Percentiles rank a stretch among this genome's conserved stretches.
phyloP scores from a whole-genome alignment of 2,329 filamentous ascomycete species.

The Venturia aucupariae region DNA sequence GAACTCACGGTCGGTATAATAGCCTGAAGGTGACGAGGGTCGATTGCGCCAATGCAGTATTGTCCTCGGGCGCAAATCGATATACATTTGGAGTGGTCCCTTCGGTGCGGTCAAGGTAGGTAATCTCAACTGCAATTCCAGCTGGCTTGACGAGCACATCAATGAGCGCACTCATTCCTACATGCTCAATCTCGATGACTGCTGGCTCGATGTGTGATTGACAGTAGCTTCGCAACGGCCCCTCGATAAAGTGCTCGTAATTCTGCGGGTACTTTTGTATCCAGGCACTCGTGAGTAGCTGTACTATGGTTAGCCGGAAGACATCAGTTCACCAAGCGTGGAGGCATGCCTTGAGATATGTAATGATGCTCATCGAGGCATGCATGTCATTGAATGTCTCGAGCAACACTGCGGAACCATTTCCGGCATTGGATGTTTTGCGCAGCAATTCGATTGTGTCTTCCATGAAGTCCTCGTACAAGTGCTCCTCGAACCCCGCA shows the following conservation, averaged over 20 bases:
- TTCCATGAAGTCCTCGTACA: slow-evolving; percentile 78
- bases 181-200: slow-evolving; percentile 78
- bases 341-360: slow-evolving; percentile 56
- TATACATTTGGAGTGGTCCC: slow-evolving; percentile 65
- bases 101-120: slow-evolving; percentile 80
- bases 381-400: slow-evolving; percentile 65
- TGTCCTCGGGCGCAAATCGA: slow-evolving; percentile 44
- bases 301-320: slow-evolving; percentile 19
- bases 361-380: slow-evolving; percentile 67
- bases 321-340: slow-evolving; percentile 15
- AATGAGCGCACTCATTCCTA: slow-evolving; percentile 70
- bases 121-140: slow-evolving; percentile 72
- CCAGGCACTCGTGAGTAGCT: slow-evolving; percentile 76
- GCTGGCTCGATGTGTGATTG: slow-evolving; percentile 61
- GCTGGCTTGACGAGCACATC: slow-evolving; percentile 72
- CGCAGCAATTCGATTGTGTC: slow-evolving; percentile 61
- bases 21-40: slow-evolving; percentile 56
- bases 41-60: slow-evolving; percentile 34
- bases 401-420: slow-evolving; percentile 49
- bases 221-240: slow-evolving; percentile 59
- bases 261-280: slow-evolving; percentile 63
- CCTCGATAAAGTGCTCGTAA: slow-evolving; percentile 62
- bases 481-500: slow-evolving; percentile 57
- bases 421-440: slow-evolving; percentile 51
- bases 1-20: slow-evolving; percentile 55